A percentile compares a stretch with the other conserved stretches of the same genome.
Conservation (phyloP, 2,329 filamentous ascomycete genomes). For the Exophiala dermatitidis region DNA sequence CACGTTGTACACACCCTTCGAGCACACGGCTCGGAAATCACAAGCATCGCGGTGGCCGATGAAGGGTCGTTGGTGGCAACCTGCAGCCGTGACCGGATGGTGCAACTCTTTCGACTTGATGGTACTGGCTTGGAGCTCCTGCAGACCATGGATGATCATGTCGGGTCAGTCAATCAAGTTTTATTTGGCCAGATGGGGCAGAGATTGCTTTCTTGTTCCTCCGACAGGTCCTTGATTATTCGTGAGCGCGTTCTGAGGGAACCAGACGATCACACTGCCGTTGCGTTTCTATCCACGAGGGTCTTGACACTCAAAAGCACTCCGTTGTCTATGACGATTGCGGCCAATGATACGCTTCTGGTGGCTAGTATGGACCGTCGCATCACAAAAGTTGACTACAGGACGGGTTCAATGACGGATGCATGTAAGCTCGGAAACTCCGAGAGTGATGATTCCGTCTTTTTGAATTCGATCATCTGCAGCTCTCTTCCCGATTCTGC, state of each 20-base stretch:
- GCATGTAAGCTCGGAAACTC: slow-evolving; percentile 80
- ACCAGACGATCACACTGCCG: slow-evolving; percentile 43
- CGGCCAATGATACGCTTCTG: slow-evolving; percentile 53
- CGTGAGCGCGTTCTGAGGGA: slow-evolving; percentile 66
- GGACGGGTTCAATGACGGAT: slow-evolving; percentile 60
- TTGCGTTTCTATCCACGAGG: slow-evolving; percentile 69
- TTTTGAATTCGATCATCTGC: slow-evolving; percentile 69
- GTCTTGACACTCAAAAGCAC: slow-evolving; percentile 79
- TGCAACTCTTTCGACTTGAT: slow-evolving; percentile 70
- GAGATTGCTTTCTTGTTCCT: slow-evolving; percentile 74
- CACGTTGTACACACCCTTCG: slow-evolving; percentile 64
- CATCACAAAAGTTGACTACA: slow-evolving; percentile 54
- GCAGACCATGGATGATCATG: slow-evolving; percentile 88
- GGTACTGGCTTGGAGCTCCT: slow-evolving; percentile 63
- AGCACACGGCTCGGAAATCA: slow-evolving; percentile 79
- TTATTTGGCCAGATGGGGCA: slow-evolving; percentile 65
- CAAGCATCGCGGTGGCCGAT: slow-evolving; percentile 65
- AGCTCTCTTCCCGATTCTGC: slow-evolving; percentile 38
- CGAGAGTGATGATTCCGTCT: slow-evolving; percentile 70
- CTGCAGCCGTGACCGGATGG: slow-evolving; percentile 81
- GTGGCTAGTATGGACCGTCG: slow-evolving; percentile 58
- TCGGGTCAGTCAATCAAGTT: slow-evolving; percentile 72
- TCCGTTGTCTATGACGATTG: slow-evolving; percentile 73
- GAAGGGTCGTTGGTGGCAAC: slow-evolving; percentile 65
- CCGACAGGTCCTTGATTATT: slow-evolving; percentile 79